Evolutionary conservation across 225 moss, liverwort and hornwort species (phyloP).

Genomic region (Polytrichum formosum): DNA sequence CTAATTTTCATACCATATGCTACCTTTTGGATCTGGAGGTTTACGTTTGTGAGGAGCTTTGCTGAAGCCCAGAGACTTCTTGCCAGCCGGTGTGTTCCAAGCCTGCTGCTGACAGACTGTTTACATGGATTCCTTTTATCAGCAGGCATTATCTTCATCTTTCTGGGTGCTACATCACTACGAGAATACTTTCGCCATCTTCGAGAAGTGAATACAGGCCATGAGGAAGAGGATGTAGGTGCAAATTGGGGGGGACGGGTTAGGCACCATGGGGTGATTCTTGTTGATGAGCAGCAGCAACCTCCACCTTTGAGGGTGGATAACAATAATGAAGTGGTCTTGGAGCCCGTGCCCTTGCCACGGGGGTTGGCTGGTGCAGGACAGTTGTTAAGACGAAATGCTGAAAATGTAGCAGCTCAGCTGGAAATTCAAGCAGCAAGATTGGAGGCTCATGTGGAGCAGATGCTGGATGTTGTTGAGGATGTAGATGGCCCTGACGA

Average conservation of each 20-base stretch:
- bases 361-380: conserved; percentile 75
- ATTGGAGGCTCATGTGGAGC: conserved; percentile 98
- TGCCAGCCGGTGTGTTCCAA: conserved; percentile 77
- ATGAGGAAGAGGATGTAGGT: conserved; percentile 68
- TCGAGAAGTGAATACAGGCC: conserved; percentile 75
- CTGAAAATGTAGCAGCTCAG: conserved; percentile 93
- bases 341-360: conserved; percentile 43
- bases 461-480: conserved; percentile 98
- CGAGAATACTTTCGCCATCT: conserved; percentile 96
- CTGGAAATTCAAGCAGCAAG: conserved; percentile 97
- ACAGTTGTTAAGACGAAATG: conserved; percentile 87
- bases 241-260: conserved; percentile 73
- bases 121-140: conserved; percentile 94
- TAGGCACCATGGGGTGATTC: conserved; percentile 59
- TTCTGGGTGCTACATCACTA: conserved; percentile 96
- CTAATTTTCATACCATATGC: conserved; percentile 89
- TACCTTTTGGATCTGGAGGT: conserved; percentile 99
- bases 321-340: conserved; percentile 41
- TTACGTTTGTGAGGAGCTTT: conserved; percentile 93
- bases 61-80: conserved; percentile 88
- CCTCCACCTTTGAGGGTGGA: conserved; percentile 7
- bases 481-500: conserved; percentile 97
- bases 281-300: conserved; percentile 42
- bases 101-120: conserved; percentile 89
- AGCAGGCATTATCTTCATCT: conserved; percentile 97